Conservation (phyloP, 2,329 filamentous ascomycete genomes). For the Fusarium sp. region DNA sequence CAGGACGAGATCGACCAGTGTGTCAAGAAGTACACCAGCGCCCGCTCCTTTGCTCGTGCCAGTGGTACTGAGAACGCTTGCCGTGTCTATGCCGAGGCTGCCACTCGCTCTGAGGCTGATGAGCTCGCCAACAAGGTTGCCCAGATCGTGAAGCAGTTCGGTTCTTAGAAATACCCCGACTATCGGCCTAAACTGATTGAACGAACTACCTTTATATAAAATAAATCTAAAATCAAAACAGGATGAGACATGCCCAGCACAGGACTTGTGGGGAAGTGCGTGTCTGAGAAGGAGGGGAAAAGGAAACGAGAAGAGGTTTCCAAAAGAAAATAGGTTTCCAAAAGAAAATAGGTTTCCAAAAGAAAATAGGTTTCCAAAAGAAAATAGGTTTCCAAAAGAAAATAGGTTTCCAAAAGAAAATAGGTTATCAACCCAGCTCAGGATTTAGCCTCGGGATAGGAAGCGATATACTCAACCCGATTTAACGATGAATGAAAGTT, state of each 20-base stretch:
- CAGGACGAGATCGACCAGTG: slow-evolving; percentile 89
- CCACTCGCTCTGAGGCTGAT: slow-evolving; percentile 88
- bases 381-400: slow-evolving; percentile 18
- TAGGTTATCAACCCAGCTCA: slow-evolving; percentile 19
- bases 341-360: slow-evolving; percentile 18
- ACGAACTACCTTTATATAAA: slow-evolving; percentile 29
- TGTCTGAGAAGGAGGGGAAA: slow-evolving; percentile 6
- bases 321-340: slow-evolving; percentile 17
- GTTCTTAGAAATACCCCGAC: slow-evolving; percentile 47
- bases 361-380: slow-evolving; percentile 18
- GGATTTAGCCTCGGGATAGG: slow-evolving; percentile 15
- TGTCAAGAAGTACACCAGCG: slow-evolving; percentile 91
- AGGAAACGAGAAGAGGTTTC: slow-evolving; percentile 18
- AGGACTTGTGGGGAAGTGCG: slow-evolving; percentile 6
- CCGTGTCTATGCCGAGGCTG: slow-evolving; percentile 94
- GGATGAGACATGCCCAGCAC: slow-evolving; percentile 1
- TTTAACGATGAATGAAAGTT: slow-evolving; percentile 41
- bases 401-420: too few species aligned
- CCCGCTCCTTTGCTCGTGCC: slow-evolving; percentile 89
- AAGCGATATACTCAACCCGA: slow-evolving; percentile 15
- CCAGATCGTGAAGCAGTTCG: slow-evolving; percentile 75
- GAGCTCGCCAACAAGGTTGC: slow-evolving; percentile 89
- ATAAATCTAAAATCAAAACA: slow-evolving; percentile 19
- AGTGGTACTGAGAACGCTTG: slow-evolving; percentile 97
- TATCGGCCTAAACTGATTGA: slow-evolving; percentile 10